Base-by-base conservation (phyloP, 176 grass and related monocot genomes). In the Secale cereale region DNA sequence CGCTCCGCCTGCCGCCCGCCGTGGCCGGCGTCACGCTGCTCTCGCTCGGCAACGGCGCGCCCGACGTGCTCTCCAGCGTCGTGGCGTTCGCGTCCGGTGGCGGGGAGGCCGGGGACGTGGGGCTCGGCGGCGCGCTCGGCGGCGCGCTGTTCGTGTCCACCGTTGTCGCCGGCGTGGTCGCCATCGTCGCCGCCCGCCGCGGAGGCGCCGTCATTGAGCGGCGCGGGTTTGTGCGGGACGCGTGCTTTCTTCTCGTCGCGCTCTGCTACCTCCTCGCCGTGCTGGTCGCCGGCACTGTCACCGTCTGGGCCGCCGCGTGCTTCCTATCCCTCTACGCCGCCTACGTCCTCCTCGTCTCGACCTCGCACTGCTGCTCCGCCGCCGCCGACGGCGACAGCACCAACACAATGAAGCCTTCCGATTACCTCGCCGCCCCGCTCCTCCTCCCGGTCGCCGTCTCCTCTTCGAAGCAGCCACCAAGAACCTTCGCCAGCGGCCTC, bases 11-110 rank as follows among this genome's bases (percentile, higher is more conserved):
- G 3, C 91, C 93, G 7, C 95, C 93, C 1, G 60, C 93, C 22
- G 82, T 98, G 33, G 95, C 91, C 0, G 95, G 95, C 13, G 93
- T 87, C n/a, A n/a, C n/a, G n/a, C n/a, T n/a, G n/a, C n/a, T n/a
- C n/a, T n/a, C n/a, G n/a, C n/a, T n/a, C 16, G 95, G 95, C 1
- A 98, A 98, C 57, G 92, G 92, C 48, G 91, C 95, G 16, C 93
- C 93, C 4, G 93, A 98, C 82, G 87, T 98, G 56, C 94, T 98
- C 73, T 93, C 95, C 20, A 98, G 93, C 68, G 26, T 98, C 33
- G 91, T 93, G 3, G 85, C 95, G 1, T 95, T 98, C 95, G 81
- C 85, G 13, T 57, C 84, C 6, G 29, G 2, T 5, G 68, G 10
- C 28, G 83, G 30, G 2, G 80, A 28, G 3, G 84, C 90, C 0